Base-by-base conservation (phyloP, 768 basidiomycete species). In the Pisolithus sp. region DNA sequence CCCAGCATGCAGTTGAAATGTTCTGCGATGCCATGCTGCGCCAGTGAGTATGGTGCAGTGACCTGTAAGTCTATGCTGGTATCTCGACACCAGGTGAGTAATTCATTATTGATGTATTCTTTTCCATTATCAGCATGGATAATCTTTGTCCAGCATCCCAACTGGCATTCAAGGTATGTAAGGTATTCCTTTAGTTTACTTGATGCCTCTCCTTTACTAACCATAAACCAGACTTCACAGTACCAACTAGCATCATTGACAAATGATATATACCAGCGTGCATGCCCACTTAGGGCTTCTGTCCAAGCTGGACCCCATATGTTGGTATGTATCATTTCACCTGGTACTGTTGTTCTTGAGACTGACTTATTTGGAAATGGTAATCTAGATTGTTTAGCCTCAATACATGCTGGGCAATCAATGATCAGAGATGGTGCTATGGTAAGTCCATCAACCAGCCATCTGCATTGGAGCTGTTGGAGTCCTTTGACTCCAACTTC, bases 11-110 rank as follows among this genome's bases (percentile, higher is more conserved):
- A 7, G 7, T 26, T 26, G 4, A 26, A 26, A 3, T 7, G 26
- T 26, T 79, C 73, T 0, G 73, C 66, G 13, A 64, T 49, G 7
- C 65, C 69, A 52, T 75, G 75, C 28, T 74, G 70, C 0, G 66
- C 55, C 0, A 69, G 70, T 6, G 69, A 67, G 30, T 75, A 72
- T 2, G 70, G 73, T 4, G 63, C 64, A 0, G 64, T 70, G 0
- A 55, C 58, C 15, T 74, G 63, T 0, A 71, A 50, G 0, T 59
- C 58, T 4, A 72, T 70, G 0, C 72, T 70, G 1, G 59, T 53
- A 0, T 46, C 7, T 0, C 30, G 50, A 26, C 26, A 26, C 26
- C 26, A 26, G 26, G 26, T 26, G 7, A 26, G 26, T 6, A 26
- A 7, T 26, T 26, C 26, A 7, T 26, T 26, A 26, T 26, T 26